Conservation (phyloP, 192 early-diverging fungal species). For the Obelidium mucronatum region DNA sequence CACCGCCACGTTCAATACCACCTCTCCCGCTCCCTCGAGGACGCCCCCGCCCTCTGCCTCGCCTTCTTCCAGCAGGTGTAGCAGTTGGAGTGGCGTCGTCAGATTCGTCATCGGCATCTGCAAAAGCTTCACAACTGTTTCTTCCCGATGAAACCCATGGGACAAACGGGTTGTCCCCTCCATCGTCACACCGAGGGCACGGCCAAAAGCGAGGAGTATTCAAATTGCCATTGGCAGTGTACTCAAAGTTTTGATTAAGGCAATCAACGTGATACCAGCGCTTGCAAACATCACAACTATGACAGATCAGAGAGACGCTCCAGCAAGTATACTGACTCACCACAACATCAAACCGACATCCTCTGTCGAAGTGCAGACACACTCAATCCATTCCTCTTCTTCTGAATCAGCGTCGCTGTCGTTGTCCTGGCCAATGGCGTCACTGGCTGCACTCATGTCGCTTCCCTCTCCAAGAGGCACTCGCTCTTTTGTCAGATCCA, state of each 20-base stretch:
- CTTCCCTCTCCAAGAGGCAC: neutral
- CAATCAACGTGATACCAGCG: neutral
- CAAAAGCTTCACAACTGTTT: neutral
- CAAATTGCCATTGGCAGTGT: neutral
- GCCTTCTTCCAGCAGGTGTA: neutral
- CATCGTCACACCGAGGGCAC: neutral
- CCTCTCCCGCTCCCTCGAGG: neutral
- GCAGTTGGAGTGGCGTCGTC: neutral
- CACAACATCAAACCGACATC: neutral
- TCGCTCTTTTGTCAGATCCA: neutral
- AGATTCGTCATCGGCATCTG: neutral
- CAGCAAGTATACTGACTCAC: neutral
- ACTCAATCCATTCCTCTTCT: neutral
- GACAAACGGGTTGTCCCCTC: neutral
- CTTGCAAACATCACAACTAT: neutral
- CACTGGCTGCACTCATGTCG: neutral
- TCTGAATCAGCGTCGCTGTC: no score
- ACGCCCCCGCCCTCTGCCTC: neutral
- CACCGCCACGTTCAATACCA: neutral
- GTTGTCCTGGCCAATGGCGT: neutral
- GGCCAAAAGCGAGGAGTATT: neutral
- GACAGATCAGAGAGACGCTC: neutral
- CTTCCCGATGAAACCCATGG: neutral
- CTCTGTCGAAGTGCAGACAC: neutral
- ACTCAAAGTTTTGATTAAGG: neutral